Evolutionary conservation across 768 basidiomycete genomes (phyloP), one percentile per base, ranked within the genome.

Genomic region (Leccinum ochraceum): DNA sequence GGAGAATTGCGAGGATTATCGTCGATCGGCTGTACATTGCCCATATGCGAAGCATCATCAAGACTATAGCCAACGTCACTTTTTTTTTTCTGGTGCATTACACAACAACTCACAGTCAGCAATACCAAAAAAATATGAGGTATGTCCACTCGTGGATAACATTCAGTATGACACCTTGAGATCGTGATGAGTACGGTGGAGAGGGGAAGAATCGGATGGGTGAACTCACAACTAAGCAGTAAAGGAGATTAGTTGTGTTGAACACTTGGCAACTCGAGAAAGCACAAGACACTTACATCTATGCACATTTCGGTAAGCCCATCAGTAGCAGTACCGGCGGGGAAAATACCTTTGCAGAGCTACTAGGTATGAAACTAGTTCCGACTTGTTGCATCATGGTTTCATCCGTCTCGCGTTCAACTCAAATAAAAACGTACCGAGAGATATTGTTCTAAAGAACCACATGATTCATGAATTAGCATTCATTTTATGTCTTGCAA

Each of bases 21-120:
- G 1, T 53, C 20, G 53, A 53, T 13, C 53, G 20, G 9, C 53
- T 22, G 30, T 53, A 53, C 13, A 53, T 34, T 36, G 53, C 53
- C 53, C 53, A 53, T 37, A 53, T n/a, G 16, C 53, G 34, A 10
- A 53, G 53, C 32, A 53, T 53, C 53, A 53, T 53, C 34, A 36
- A 8, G 34, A 53, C 53, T 53, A 34, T 13, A 53, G 11, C 7
- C 28, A n/a, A 3, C 3, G 10, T 34, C n/a, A 34, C 4, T n/a
- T 32, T 53, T 28, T 14, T 13, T 11, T 11, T 51, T 13, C 13
- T 22, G 6, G 14, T 36, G 14, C 14, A 8, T 22, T 22, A 37
- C 14, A 16, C 1, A 34, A 36, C 6, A 6, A 53, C 53, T 36
- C 30, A 53, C 53, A 22, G 5, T 53, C 34, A 16, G 53, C 53